Evolutionary conservation across 163 green algal species (phyloP), one percentile per base, ranked within the genome.

Genomic region (Scenedesmus sp.): DNA sequence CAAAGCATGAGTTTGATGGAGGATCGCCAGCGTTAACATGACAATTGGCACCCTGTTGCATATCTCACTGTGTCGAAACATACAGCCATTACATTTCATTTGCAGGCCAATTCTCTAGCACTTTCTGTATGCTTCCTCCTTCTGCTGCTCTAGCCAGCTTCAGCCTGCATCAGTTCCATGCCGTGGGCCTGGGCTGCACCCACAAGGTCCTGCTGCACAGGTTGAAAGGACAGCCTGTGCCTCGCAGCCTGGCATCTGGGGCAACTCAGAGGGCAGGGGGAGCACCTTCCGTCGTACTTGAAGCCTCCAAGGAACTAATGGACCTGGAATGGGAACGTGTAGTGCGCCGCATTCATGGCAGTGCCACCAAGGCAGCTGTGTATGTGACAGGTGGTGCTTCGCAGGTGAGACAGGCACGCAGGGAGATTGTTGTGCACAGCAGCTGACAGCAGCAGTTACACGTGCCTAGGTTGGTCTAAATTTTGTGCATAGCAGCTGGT

Each of bases 351-450:
- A 92, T 96, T 13, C 94, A 96, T 56, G 68, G 53, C 44, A 93
- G 78, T 43, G 37, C 56, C 20, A 83, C 44, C 37, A 94, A 96
- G 73, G 94, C 89, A 13, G 91, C 94, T 16, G 51, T 95, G 26
- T 94, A 93, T 30, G 93, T 93, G 18, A 94, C 94, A 9, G 94
- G 94, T 10, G 94, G 94, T 13, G 93, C 76, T 6, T 83, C 92
- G 37, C 93, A 95, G 87, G 93, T 91, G 65, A 30, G 86, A 40
- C 43, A 49, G 4, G 42, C 65, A 76, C 40, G 65, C 7, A 40
- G 40, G 65, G 65, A 70, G 56, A n/a, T 22, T 33, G 56, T 2
- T 35, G 33, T 20, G 40, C 78, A n/a, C 3, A n/a, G 42, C 78
- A 49, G 73, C 12, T 82, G 0, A 9, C 61, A 76, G 61, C 61